Evolutionary conservation across 2,329 filamentous ascomycete species (phyloP).

Genomic region (Neonectria faginata): DNA sequence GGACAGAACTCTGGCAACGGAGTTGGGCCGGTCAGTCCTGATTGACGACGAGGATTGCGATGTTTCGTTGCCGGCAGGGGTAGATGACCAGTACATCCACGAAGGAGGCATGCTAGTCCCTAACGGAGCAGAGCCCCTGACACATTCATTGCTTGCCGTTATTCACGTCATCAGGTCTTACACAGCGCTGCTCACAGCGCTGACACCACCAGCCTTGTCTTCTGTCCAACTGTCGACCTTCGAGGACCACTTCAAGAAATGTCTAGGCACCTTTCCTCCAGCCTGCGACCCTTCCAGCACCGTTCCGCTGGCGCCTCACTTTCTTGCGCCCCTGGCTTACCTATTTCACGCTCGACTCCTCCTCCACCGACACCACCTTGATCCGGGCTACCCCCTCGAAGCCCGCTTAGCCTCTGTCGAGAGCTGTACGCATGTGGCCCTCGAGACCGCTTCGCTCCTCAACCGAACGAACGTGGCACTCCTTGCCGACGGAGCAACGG

Average conservation of each 20-base stretch:
- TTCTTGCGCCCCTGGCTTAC: conserved; percentile 79
- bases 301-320: conserved; percentile 77
- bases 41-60: conserved; percentile 93
- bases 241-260: conserved; percentile 82
- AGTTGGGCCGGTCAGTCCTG: conserved; percentile 81
- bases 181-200: conserved; percentile 76
- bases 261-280: conserved; percentile 79
- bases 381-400: conserved; percentile 73
- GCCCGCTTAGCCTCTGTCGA: conserved; percentile 79
- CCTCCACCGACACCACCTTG: conserved; percentile 89
- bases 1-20: conserved; percentile 84
- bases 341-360: conserved; percentile 87
- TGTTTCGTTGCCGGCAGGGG: conserved; percentile 79
- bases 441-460: conserved; percentile 83
- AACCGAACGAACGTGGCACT: conserved; percentile 72
- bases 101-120: conserved; percentile 66
- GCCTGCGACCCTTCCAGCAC: conserved; percentile 76
- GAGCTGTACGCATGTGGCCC: conserved; percentile 77
- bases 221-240: conserved; percentile 78
- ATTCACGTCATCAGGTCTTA: conserved; percentile 86
- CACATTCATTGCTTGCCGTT: conserved; percentile 79
- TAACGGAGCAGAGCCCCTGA: conserved; percentile 65
- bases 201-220: conserved; percentile 75
- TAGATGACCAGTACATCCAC: conserved; percentile 83
- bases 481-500: conserved; percentile 72